Percentiles rank a stretch among this genome's conserved stretches.
These are phyloP conservation scores for Corrigiola litoralis DNA, from an alignment of 179 eudicot species.

Conservation along the genomic window DNA sequence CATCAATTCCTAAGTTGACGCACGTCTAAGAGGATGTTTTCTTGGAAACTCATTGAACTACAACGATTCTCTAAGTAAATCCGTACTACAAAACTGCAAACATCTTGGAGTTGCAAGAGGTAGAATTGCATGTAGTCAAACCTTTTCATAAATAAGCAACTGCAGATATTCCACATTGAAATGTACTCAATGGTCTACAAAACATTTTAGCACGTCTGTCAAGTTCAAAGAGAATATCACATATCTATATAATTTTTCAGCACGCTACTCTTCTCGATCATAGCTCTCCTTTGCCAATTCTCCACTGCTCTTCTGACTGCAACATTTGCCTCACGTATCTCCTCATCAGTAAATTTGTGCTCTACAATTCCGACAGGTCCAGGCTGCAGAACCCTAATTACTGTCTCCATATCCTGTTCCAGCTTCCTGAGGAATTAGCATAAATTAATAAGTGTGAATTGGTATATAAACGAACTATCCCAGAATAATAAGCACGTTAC, in stretches of 20 bases:
- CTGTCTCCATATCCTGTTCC: conserved; percentile 88
- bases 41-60: neutral
- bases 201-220: neutral
- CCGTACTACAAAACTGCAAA: neutral
- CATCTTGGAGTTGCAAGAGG: neutral
- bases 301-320: conserved; percentile 59
- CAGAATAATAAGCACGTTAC: neutral
- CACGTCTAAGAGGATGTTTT: neutral
- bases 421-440: conserved; percentile 55
- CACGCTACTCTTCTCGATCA: conserved; percentile 39
- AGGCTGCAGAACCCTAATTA: conserved; percentile 78
- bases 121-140: no score
- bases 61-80: neutral
- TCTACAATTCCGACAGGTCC: conserved; percentile 90
- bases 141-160: neutral
- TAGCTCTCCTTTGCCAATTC: conserved; percentile 74
- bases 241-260: conserved; percentile 55
- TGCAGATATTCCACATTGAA: neutral
- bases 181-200: no score
- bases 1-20: no score
- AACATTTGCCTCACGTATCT: conserved; percentile 61
- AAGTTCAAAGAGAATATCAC: conserved; percentile 8
- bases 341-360: conserved; percentile 80
- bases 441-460: neutral
- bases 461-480: neutral